Evolutionary conservation across 1,284 basidiomycete species (phyloP), one percentile per base, ranked within the genome.

Genomic region (Melampsora occidentalis): DNA sequence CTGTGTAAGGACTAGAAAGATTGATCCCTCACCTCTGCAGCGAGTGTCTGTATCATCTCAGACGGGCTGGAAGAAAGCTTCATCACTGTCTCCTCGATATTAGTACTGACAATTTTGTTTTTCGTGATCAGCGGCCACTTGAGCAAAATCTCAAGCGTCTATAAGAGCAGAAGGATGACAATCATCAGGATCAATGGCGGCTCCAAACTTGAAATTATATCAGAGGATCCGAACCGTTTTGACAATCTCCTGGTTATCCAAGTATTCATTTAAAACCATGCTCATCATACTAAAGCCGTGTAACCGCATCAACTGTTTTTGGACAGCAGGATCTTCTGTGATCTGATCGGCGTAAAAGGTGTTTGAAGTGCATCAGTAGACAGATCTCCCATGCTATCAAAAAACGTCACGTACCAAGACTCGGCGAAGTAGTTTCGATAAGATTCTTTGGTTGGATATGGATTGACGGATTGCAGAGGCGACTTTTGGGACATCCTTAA

Each of bases 261-360:
- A 83, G 81, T 94, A 86, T 81, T 98, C 94, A 66, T 91, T 88
- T 42, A 98, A 85, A 62, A 98, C 86, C 81, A 91, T 93, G 65
- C 88, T 90, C 92, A 98, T 94, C 28, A 96, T 85, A 83, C 91
- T 92, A 82, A 97, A 94, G 0, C 94, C 95, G 83, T 97, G 93
- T 81, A 98, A 85, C 39, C 94, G 91, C 88, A 97, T 92, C 71
- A 98, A 86, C 81, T 93, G 89, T 62, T 93, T 88, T 49, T 95
- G 86, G 22, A 93, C 89, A 0, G 87, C 86, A 61, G 88, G 87
- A 77, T 97, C 93, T 51, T 90, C 89, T 0, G 94, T 96, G 80
- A 96, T 90, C 91, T 94, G 82, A 16, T 46, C n/a, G 18, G 2
- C n/a, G 2, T 6, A 2, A 25, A 57, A 18, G 3, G 25, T 16